phyloP scores from a whole-genome alignment of 1,284 basidiomycete genomes.

The Mycocalia duriaeana region DNA sequence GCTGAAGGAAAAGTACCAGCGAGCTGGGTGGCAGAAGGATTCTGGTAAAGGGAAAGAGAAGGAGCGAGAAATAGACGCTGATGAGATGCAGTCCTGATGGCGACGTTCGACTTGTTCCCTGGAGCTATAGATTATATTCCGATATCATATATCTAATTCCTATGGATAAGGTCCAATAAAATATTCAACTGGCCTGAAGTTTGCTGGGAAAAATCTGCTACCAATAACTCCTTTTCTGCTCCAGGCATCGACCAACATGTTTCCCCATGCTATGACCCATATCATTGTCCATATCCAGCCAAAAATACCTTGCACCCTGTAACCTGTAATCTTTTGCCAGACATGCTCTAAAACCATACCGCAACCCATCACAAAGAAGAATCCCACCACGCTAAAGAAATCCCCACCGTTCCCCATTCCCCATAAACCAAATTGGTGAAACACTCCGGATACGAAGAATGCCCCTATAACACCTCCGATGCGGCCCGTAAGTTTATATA shows the following conservation, averaged over 20 bases:
- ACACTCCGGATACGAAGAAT: constrained; percentile 49
- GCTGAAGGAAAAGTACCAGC: constrained; percentile 18
- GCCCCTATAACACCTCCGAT: constrained; percentile 46
- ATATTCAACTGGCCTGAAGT: constrained; percentile 25
- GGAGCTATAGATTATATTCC: too few relatives aligned
- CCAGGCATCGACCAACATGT: constrained; percentile 48
- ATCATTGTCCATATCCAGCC: constrained; percentile 47
- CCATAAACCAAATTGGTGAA: constrained; percentile 55
- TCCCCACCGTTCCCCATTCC: constrained; percentile 53
- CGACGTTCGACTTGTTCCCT: too few relatives aligned
- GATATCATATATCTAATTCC: too few relatives aligned
- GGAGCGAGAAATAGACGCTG: too few relatives aligned
- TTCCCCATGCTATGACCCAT: constrained; percentile 44
- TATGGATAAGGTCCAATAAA: constrained; percentile 19
- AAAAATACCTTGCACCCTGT: constrained; percentile 35
- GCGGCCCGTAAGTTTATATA: constrained; percentile 40
- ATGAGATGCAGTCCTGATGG: not conserved
- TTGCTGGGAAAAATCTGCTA: constrained; percentile 31
- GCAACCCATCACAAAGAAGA: constrained; percentile 53
- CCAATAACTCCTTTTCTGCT: constrained; percentile 39
- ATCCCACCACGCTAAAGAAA: constrained; percentile 38
- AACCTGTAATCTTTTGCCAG: constrained; percentile 38
- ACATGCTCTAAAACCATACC: constrained; percentile 44
- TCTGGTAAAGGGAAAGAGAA: constrained; percentile 16
- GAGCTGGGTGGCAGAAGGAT: constrained; percentile 1